phyloP scores from a whole-genome alignment of 2,329 filamentous ascomycete genomes.

The Lecanicillium sp. region DNA sequence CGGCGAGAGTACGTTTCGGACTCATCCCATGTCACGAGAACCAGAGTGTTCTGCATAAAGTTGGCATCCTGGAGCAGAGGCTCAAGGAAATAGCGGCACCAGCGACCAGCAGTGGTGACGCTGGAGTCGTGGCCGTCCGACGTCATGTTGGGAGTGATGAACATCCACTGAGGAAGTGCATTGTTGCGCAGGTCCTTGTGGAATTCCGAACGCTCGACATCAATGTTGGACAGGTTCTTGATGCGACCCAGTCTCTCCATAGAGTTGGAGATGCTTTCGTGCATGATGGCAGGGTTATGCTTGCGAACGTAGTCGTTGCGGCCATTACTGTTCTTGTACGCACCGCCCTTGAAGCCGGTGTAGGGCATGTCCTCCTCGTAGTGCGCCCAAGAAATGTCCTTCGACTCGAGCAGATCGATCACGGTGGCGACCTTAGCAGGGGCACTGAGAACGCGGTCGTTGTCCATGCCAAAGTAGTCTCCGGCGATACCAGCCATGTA shows the following conservation, averaged over 20 bases:
- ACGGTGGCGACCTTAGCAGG: conserved; percentile 58
- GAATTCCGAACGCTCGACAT: conserved; percentile 48
- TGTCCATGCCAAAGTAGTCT: conserved; percentile 58
- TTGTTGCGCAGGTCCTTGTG: conserved; percentile 57
- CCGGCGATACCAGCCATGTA: conserved; percentile 57
- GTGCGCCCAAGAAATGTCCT: conserved; percentile 59
- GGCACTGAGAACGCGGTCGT: conserved; percentile 52
- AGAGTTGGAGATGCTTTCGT: conserved; percentile 56
- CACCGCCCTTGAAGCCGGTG: conserved; percentile 61
- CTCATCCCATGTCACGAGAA: conserved; percentile 77
- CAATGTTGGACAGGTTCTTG: conserved; percentile 57
- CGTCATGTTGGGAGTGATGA: conserved; percentile 70
- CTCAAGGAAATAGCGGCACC: conserved; percentile 62
- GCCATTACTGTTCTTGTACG: conserved; percentile 57
- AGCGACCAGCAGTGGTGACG: conserved; percentile 61
- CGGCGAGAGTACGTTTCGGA: conserved; percentile 59
- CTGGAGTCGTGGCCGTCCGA: conserved; percentile 72
- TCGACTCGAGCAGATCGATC: conserved; percentile 60
- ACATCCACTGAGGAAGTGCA: conserved; percentile 65
- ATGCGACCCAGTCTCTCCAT: conserved; percentile 57
- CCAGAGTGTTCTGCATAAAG: conserved; percentile 70
- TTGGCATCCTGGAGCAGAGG: conserved; percentile 62
- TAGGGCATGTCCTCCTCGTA: conserved; percentile 78
- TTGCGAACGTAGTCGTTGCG: conserved; percentile 77
- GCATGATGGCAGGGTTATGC: conserved; percentile 65